Evolutionary conservation across 2,329 filamentous ascomycete genomes (phyloP), one percentile per base, ranked within the genome.

Genomic region (Cladophialophora bantiana): DNA sequence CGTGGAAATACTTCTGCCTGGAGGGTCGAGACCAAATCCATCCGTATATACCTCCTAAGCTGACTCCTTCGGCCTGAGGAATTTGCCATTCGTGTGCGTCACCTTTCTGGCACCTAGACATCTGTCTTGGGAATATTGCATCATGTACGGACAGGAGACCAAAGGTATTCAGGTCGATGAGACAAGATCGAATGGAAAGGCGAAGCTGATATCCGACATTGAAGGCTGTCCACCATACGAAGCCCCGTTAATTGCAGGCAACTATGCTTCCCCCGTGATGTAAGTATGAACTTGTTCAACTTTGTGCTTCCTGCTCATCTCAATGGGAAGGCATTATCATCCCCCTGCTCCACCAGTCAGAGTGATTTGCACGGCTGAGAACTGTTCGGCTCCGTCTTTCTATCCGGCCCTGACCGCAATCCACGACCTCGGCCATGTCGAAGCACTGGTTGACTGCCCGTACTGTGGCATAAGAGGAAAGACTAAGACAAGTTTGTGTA

Each of bases 381-480:
- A 53, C 7, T 53, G 20, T 20, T 13, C 34, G 12, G 35, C 32
- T 31, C 18, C 20, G n/a, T 36, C 34, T 20, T 34, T 35, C 31
- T 40, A 65, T 38, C 48, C 34, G 56, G 26, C 18, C 35, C 34
- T 56, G 10, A 60, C 57, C 15, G 45, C 62, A 36, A 38, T 65
- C 26, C 48, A 48, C 20, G 62, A 65, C 36, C 56, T 65, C 12
- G 62, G 62, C 13, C 62, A 65, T 26, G 20, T 65, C 12, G 42
- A 59, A 31, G 57, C 62, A n/a, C 15, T 65, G 31, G 56, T 65
- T 7, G 62, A 65, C 31, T 65, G 62, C 45, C 62, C 56, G n/a
- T 60, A 65, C 50, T 65, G 62, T 56, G 62, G 62, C 7, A 34
- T n/a, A 56, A 58, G 62, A 35, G 62, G 57, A 7, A 59, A 36